A percentile compares a stretch with the other conserved stretches of the same genome.
phyloP scores from a whole-genome alignment of 768 basidiomycete genomes.

The Termitomyces sp. region DNA sequence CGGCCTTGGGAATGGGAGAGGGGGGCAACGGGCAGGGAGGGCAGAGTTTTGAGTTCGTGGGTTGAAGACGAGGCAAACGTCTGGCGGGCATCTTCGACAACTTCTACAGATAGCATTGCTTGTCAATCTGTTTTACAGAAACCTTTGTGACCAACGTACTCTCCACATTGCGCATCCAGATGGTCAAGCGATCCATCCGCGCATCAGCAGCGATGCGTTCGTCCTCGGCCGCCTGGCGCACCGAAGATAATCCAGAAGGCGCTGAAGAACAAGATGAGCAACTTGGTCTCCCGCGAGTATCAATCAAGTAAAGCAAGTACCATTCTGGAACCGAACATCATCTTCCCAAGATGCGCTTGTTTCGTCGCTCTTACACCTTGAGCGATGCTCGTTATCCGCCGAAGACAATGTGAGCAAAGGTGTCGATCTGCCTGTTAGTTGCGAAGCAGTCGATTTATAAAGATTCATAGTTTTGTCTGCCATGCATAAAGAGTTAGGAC shows the following conservation, averaged over 20 bases:
- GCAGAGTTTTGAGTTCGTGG: conserved; percentile 39
- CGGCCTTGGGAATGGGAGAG: conserved; percentile 41
- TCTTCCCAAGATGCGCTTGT: conserved; percentile 46
- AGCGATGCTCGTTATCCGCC: conserved; percentile 16
- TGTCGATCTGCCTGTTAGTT: conserved; percentile 37
- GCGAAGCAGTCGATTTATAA: conserved; percentile 58
- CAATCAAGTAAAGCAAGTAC: conserved; percentile 18
- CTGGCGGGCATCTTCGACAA: conserved; percentile 76
- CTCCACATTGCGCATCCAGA: conserved; percentile 83
- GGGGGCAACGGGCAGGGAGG: conserved; percentile 60
- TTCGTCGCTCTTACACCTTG: conserved; percentile 19
- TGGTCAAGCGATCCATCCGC: conserved; percentile 61
- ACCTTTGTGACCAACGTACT: conserved; percentile 42
- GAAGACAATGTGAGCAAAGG: conserved; percentile 38
- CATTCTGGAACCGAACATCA: conserved; percentile 37
- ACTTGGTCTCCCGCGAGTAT: neutral
- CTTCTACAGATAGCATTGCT: conserved; percentile 42
- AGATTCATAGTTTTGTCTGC: conserved; percentile 65
- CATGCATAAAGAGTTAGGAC: neutral
- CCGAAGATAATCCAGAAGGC: conserved; percentile 48
- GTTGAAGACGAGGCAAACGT: conserved; percentile 59
- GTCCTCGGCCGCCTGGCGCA: conserved; percentile 47
- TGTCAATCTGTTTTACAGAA: conserved; percentile 1
- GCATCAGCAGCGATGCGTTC: conserved; percentile 51
- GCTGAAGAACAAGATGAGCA: conserved; percentile 21